Evolutionary conservation across 345 rosid species (phyloP).

Genomic region (Camelina hispida): DNA sequence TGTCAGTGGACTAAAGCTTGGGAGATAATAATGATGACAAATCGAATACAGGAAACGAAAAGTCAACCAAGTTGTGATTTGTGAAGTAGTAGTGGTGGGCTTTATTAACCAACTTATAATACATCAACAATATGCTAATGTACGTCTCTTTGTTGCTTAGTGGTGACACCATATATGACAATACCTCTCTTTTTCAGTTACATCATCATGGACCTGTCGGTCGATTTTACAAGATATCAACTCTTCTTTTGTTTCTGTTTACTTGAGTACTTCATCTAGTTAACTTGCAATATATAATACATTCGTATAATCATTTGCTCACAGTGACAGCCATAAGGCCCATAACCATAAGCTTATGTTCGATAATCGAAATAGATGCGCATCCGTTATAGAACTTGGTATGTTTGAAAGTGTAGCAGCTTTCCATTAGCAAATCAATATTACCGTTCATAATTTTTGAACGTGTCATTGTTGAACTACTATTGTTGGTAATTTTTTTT

Average conservation of each 20-base stretch:
- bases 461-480: neutral
- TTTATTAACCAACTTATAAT: slow-evolving; percentile 39
- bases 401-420: neutral
- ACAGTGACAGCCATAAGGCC: neutral
- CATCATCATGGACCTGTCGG: slow-evolving; percentile 32
- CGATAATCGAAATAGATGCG: neutral
- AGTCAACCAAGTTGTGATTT: slow-evolving; percentile 37
- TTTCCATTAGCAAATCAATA: neutral
- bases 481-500: neutral
- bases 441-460: neutral
- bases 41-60: slow-evolving; percentile 11
- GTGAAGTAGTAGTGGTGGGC: slow-evolving; percentile 27
- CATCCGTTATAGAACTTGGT: neutral
- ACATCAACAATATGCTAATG: slow-evolving; percentile 39
- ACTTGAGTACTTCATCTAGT: neutral
- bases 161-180: slow-evolving; percentile 40
- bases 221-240: slow-evolving; percentile 12
- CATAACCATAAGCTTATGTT: neutral
- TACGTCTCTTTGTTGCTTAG: slow-evolving; percentile 33
- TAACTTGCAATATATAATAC: neutral
- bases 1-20: slow-evolving; percentile 30
- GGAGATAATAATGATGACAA: slow-evolving; percentile 38
- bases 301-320: neutral
- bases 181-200: slow-evolving; percentile 33
- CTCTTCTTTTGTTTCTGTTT: slow-evolving; percentile 14